These are phyloP conservation scores for Phaseolus lunatus DNA, from an alignment of 306 rosid genomes.

Conservation along the genomic window DNA sequence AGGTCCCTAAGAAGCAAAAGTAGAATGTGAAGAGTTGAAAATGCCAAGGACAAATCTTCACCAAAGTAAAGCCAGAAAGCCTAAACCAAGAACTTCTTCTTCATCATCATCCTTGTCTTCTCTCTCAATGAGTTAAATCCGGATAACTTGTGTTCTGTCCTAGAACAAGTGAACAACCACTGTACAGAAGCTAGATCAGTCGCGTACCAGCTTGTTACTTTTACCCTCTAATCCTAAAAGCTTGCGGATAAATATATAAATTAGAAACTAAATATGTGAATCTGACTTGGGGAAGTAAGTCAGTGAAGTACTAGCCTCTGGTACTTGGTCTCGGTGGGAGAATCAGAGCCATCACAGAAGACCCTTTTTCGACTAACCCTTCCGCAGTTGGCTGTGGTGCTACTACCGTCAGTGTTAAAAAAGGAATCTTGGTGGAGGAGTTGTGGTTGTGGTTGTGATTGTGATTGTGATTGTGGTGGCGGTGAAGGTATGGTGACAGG, in stretches of 20 bases:
- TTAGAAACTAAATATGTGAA: conserved; percentile 44
- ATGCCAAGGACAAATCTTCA: conserved; percentile 45
- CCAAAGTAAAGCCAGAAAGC: conserved; percentile 40
- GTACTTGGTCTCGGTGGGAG: conserved; percentile 73
- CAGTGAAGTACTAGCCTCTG: conserved; percentile 76
- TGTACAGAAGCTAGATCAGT: conserved; percentile 75
- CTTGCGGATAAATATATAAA: conserved; percentile 34
- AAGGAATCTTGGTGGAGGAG: conserved; percentile 64
- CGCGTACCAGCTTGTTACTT: conserved; percentile 44
- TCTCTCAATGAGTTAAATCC: conserved; percentile 47
- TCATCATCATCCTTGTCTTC: conserved; percentile 15
- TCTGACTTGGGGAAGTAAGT: conserved; percentile 38
- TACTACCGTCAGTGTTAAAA: conserved; percentile 42
- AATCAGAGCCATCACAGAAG: conserved; percentile 66
- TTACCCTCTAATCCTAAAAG: conserved; percentile 54
- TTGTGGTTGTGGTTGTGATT: conserved; percentile 11
- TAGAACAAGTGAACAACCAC: conserved; percentile 55
- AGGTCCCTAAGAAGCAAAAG: conserved; percentile 47
- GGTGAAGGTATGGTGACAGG: conserved; percentile 83
- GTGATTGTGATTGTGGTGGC: conserved; percentile 7
- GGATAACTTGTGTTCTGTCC: conserved; percentile 45
- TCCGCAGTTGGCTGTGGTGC: conserved; percentile 60
- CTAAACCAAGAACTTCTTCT: conserved; percentile 52
- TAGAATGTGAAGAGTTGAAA: conserved; percentile 48
- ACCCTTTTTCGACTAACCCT: conserved; percentile 69